A percentile compares a stretch with the other conserved stretches of the same genome.
Evolutionary conservation across 257 asterid genomes (phyloP).

Genomic region (Scutellaria galericulata): DNA sequence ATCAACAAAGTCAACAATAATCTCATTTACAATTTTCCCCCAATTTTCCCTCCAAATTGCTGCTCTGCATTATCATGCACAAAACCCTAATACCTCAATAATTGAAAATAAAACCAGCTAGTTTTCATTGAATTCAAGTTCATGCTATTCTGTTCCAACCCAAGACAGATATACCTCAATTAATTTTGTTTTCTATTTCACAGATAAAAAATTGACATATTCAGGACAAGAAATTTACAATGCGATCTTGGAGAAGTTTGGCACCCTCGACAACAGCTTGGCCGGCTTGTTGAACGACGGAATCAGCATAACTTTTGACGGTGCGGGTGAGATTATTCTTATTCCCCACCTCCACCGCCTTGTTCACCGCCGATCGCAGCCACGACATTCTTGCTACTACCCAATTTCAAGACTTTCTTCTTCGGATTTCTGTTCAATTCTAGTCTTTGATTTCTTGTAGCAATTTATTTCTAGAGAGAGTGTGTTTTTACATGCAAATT

Average conservation of each 20-base stretch:
- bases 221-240: constrained; percentile 50
- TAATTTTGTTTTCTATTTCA: not conserved
- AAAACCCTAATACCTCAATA: constrained; percentile 26
- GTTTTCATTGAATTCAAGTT: constrained; percentile 12
- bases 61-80: not conserved
- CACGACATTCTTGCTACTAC: constrained; percentile 66
- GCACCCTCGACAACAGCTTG: constrained; percentile 98
- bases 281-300: constrained; percentile 96
- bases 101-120: constrained; percentile 15
- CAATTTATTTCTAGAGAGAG: constrained; percentile 4
- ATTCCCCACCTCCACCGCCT: constrained; percentile 97
- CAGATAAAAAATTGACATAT: not conserved
- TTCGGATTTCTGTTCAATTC: constrained; percentile 4
- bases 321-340: constrained; percentile 89
- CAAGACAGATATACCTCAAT: constrained; percentile 1
- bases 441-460: not conserved
- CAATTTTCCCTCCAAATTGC: constrained; percentile 9
- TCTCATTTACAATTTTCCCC: not conserved
- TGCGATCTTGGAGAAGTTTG: constrained; percentile 86
- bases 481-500: constrained; percentile 22
- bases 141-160: constrained; percentile 18
- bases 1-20: constrained; percentile 23
- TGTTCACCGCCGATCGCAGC: constrained; percentile 94
- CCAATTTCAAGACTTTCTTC: constrained; percentile 5
- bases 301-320: constrained; percentile 82